Evolutionary conservation across 139 green algal genomes (phyloP).

Genomic region (Raphidocelis subcapitata): DNA sequence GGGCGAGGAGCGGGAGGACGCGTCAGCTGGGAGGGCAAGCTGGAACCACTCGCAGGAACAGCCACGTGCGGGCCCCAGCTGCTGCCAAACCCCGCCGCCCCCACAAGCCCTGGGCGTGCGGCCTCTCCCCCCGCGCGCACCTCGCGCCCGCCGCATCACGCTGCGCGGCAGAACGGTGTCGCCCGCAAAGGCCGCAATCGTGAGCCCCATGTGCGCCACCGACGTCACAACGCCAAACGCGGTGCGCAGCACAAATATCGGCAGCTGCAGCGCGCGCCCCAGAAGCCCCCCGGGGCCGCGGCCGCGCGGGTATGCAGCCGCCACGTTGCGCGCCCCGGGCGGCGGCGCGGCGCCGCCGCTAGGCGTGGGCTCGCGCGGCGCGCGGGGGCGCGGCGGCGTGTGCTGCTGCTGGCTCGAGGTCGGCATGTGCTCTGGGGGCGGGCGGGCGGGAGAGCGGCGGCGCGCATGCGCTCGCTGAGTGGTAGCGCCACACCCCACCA

Average conservation of each 20-base stretch:
- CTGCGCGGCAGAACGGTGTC: slow-evolving; percentile 45
- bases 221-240: slow-evolving; percentile 35
- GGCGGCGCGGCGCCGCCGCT: neutral
- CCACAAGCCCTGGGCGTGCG: too few relatives aligned
- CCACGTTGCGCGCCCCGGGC: too few relatives aligned
- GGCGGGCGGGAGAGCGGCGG: neutral
- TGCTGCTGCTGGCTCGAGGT: slow-evolving; percentile 1
- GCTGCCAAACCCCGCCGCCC: too few relatives aligned
- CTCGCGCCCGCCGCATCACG: slow-evolving; percentile 33
- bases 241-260: slow-evolving; percentile 36
- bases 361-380: neutral
- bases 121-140: too few relatives aligned
- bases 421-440: neutral
- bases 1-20: neutral
- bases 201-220: slow-evolving; percentile 22
- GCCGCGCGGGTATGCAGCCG: too few relatives aligned
- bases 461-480: neutral
- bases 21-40: neutral
- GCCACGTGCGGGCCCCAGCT: neutral
- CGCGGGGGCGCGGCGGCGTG: too few relatives aligned
- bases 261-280: slow-evolving; percentile 7
- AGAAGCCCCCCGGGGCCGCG: too few relatives aligned
- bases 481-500: too few relatives aligned
- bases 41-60: neutral
- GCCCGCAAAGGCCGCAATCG: slow-evolving; percentile 33